These are phyloP conservation scores for Rhizophagus clarus DNA, from an alignment of 192 early-diverging fungal genomes.

Conservation along the genomic window DNA sequence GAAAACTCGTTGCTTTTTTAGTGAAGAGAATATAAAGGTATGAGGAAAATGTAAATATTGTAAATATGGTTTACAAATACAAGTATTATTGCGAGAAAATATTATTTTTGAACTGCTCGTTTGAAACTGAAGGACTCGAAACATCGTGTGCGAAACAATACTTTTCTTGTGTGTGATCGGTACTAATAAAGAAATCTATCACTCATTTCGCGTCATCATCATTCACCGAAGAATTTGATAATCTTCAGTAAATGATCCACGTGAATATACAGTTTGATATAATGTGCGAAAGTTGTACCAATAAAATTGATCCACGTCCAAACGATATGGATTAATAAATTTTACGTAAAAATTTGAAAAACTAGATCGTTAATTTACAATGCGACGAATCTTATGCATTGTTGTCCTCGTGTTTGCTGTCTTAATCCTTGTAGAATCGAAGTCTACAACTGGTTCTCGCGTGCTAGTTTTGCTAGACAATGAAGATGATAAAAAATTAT, in stretches of 20 bases:
- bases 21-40: background rate
- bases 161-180: no score
- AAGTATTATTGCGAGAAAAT: background rate
- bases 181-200: no score
- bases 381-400: background rate
- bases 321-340: background rate
- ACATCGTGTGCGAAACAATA: background rate
- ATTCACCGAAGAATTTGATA: no score
- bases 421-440: conserved; percentile 39
- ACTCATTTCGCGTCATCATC: no score
- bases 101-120: background rate
- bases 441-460: conserved; percentile 65
- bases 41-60: background rate
- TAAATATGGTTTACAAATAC: background rate
- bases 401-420: background rate
- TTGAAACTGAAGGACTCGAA: background rate
- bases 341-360: background rate
- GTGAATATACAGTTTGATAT: no score
- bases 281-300: background rate
- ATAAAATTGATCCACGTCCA: background rate
- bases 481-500: conserved; percentile 44
- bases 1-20: background rate
- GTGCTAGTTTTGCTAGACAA: conserved; percentile 72
- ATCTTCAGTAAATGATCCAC: no score
- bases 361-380: background rate